Evolutionary conservation across 1,284 basidiomycete genomes (phyloP), one percentile per base, ranked within the genome.

Genomic region (Cryptococcus sp.): DNA sequence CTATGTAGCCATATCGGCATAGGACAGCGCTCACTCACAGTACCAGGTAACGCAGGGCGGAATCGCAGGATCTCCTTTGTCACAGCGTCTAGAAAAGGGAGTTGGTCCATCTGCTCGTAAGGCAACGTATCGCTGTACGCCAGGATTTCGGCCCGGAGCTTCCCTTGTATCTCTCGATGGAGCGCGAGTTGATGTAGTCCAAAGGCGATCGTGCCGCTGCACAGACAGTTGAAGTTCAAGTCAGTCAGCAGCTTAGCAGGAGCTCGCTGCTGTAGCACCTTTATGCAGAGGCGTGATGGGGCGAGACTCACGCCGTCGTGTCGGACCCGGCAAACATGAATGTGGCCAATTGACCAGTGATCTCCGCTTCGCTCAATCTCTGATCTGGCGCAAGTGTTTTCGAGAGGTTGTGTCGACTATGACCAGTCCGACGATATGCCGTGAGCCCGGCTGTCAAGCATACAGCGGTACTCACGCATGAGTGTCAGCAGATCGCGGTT

Each of bases 281-380:
- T n/a, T n/a, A n/a, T n/a, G n/a, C n/a, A n/a, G n/a, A n/a, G n/a
- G n/a, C n/a, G n/a, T n/a, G n/a, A 13, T 10, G 35, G 39, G 38
- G 23, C 17, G 19, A n/a, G 10, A 54, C 66, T 62, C 48, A 69
- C 66, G 66, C 60, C 13, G 67, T 68, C 3, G 66, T 68, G 38
- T 70, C 67, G 15, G 65, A 65, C 15, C 69, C 68, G 10, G 68
- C 68, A 50, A 70, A 68, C 61, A 68, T 62, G 52, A 70, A 70
- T 0, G 69, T 70, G 22, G 69, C 63, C 17, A 70, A 53, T 35
- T 68, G 67, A 35, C 69, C 69, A 4, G 65, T 61, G 39, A 70
- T 65, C 47, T 70, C 69, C 19, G 61, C 50, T 40, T 68, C 65
- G 40, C 59, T 46, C 59, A 70, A 53, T 46, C 58, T 65, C 54